Conservation (phyloP, 805 yeast genomes). For the Zygosaccharomyces rouxii region DNA sequence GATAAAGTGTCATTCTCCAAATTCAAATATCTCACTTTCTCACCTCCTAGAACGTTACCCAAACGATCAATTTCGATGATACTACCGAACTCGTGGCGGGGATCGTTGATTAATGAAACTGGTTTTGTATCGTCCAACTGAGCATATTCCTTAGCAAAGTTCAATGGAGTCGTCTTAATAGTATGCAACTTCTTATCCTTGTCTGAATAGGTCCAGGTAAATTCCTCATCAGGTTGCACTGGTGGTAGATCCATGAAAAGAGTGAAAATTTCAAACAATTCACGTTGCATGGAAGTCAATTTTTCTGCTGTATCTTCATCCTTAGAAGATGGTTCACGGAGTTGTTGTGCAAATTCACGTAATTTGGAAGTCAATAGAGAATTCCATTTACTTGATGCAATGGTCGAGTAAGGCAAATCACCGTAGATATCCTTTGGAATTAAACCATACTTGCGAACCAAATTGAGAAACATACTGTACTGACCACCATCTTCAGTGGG, state of each 20-base stretch:
- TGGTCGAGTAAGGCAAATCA: constrained; percentile 56
- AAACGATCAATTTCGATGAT: constrained; percentile 68
- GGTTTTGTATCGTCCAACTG: constrained; percentile 47
- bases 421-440: constrained; percentile 74
- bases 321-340: constrained; percentile 46
- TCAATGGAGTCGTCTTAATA: constrained; percentile 55
- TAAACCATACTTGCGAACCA: constrained; percentile 74
- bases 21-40: constrained; percentile 67
- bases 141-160: constrained; percentile 55
- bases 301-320: constrained; percentile 40
- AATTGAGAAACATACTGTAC: constrained; percentile 74
- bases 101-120: constrained; percentile 75
- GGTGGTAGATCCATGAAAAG: constrained; percentile 79
- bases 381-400: constrained; percentile 51
- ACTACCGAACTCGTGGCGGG: constrained; percentile 64
- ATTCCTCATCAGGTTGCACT: constrained; percentile 54
- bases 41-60: constrained; percentile 70
- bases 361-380: constrained; percentile 61
- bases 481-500: constrained; percentile 87
- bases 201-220: constrained; percentile 72
- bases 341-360: constrained; percentile 70
- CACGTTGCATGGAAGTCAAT: constrained; percentile 50
- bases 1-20: constrained; percentile 56
- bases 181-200: constrained; percentile 55
- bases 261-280: constrained; percentile 60